phyloP scores from a whole-genome alignment of 108 stramenopile species.

The Cyclotella sp. region DNA sequence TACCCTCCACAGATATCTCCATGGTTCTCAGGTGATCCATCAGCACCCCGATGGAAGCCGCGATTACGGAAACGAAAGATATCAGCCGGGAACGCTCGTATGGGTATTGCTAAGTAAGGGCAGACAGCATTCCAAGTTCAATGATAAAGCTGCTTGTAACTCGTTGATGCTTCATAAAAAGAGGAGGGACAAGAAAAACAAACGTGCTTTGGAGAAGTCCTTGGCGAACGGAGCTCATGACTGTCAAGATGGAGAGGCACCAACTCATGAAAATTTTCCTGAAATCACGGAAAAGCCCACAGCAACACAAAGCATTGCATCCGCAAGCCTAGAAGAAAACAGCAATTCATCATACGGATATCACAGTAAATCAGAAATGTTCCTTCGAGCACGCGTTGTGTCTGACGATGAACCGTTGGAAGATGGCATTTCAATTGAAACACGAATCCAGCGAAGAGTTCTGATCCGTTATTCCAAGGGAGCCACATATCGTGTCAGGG shows the following conservation, averaged over 20 bases:
- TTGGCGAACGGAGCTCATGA: neutral
- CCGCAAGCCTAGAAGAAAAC: neutral
- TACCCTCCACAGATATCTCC: neutral
- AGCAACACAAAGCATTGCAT: neutral
- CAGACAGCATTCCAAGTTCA: slow-evolving; percentile 12
- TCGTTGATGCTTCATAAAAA: slow-evolving; percentile 38
- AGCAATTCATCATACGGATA: slow-evolving; percentile 1
- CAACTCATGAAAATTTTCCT: neutral
- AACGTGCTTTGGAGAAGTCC: neutral
- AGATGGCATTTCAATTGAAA: slow-evolving; percentile 7
- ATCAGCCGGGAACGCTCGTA: slow-evolving; percentile 48
- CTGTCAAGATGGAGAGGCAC: neutral
- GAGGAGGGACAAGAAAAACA: slow-evolving; percentile 41
- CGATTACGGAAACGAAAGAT: slow-evolving; percentile 17
- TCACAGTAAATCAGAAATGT: slow-evolving; percentile 45
- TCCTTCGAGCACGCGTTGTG: slow-evolving; percentile 56
- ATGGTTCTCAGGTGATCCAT: neutral
- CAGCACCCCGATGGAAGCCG: neutral
- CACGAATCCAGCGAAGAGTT: slow-evolving; percentile 40
- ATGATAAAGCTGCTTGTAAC: neutral
- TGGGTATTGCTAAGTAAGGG: slow-evolving; percentile 72
- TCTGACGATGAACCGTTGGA: slow-evolving; percentile 40
- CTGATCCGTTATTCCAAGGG: slow-evolving; percentile 77
- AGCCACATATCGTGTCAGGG: slow-evolving; percentile 72
- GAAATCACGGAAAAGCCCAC: neutral